Conservation (phyloP, 2,329 filamentous ascomycete genomes). For the Diaporthe vaccinii region DNA sequence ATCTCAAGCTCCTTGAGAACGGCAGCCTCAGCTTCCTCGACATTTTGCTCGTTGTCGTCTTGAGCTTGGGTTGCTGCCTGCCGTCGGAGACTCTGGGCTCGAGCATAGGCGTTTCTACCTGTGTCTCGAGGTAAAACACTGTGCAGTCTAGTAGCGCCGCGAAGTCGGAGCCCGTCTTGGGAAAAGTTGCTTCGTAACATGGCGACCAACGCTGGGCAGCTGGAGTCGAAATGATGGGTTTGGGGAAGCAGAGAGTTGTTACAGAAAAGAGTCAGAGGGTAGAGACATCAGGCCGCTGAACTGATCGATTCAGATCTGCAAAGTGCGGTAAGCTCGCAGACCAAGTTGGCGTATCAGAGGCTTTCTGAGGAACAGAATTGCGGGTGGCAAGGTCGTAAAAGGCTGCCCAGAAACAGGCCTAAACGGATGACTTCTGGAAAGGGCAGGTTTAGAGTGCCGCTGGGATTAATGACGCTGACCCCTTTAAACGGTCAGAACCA, state of each 20-base stretch:
- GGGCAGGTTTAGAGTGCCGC: no score
- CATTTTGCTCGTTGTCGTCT: neutral
- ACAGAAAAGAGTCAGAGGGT: neutral
- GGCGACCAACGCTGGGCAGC: no score
- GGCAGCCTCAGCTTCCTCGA: constrained; percentile 1
- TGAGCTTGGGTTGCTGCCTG: neutral
- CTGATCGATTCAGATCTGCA: neutral
- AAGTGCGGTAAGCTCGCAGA: no score
- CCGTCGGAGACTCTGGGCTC: neutral
- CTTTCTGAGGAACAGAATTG: no score
- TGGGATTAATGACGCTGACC: neutral
- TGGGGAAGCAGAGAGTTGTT: neutral
- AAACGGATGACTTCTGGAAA: no score
- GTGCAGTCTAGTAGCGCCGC: neutral
- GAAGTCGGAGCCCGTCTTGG: neutral
- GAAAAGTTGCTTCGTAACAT: neutral
- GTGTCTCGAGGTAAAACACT: no score
- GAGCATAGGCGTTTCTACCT: neutral
- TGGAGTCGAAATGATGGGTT: neutral
- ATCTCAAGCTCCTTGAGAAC: neutral
- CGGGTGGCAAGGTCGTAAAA: no score
- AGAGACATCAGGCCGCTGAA: neutral
- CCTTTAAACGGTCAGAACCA: neutral
- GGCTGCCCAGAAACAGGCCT: no score
- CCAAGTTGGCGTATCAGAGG: no score